A percentile compares a stretch with the other conserved stretches of the same genome.
Conservation (phyloP, 371 early-diverging fungal species). For the Circinella minor region DNA sequence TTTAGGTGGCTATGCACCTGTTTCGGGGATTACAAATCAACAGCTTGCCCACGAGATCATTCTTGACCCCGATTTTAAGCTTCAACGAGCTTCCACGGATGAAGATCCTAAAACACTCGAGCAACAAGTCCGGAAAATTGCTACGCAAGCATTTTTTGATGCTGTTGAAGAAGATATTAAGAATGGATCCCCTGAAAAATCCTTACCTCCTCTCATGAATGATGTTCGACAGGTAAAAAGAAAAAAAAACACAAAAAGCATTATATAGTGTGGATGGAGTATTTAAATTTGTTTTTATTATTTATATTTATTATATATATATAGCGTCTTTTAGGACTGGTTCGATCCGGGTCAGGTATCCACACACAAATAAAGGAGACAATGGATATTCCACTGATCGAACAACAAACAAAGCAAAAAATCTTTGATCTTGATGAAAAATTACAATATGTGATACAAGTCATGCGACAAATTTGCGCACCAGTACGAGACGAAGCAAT, state of each 20-base stretch:
- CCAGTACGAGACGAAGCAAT: constrained; percentile 75
- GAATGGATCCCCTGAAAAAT: constrained; percentile 37
- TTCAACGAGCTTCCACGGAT: constrained; percentile 36
- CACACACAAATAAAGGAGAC: constrained; percentile 54
- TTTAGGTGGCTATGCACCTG: constrained; percentile 27
- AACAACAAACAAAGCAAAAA: constrained; percentile 56
- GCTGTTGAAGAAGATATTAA: constrained; percentile 54
- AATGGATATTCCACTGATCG: constrained; percentile 62
- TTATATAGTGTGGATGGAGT: neutral
- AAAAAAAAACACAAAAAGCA: neutral
- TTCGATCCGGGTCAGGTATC: constrained; percentile 33
- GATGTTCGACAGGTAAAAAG: constrained; percentile 62
- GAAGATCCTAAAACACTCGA: constrained; percentile 49
- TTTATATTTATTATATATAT: neutral
- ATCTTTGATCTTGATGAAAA: constrained; percentile 51
- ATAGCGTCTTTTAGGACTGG: constrained; percentile 47
- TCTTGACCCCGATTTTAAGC: constrained; percentile 74
- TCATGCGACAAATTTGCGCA: constrained; percentile 74
- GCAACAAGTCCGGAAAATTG: constrained; percentile 55
- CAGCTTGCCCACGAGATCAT: constrained; percentile 81
- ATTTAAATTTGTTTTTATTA: neutral
- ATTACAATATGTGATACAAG: constrained; percentile 49
- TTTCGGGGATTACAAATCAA: constrained; percentile 55
- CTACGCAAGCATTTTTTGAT: constrained; percentile 72
- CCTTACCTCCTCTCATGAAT: constrained; percentile 50